Evolutionary conservation across 306 rosid species (phyloP).

Genomic region (Quercus agrifolia): DNA sequence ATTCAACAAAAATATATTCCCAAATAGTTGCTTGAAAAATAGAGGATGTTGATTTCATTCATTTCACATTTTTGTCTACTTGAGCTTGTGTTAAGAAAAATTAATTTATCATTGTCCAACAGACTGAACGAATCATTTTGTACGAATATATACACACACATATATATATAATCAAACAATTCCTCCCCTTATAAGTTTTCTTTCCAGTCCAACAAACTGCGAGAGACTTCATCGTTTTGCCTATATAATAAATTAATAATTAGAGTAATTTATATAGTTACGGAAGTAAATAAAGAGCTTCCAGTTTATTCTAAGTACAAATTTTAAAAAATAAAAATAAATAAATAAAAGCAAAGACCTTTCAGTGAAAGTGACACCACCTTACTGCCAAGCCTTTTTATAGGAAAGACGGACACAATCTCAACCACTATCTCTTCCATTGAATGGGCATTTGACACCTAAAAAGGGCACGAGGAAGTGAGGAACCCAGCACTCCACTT

Average conservation of each 20-base stretch:
- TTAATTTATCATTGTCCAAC: no score
- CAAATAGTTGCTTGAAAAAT: background rate
- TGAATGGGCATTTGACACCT: constrained; percentile 41
- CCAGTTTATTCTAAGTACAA: no score
- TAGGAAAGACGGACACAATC: constrained; percentile 39
- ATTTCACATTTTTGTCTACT: background rate
- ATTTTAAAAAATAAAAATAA: no score
- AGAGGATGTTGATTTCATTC: background rate
- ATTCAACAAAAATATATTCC: background rate
- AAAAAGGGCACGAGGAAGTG: constrained; percentile 26
- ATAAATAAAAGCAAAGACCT: constrained; percentile 1
- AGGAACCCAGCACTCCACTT: constrained; percentile 27
- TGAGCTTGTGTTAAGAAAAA: background rate
- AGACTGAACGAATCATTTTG: no score
- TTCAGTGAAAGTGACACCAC: constrained; percentile 42
- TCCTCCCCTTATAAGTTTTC: no score
- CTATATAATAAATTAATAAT: background rate
- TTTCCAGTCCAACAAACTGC: no score
- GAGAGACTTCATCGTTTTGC: background rate
- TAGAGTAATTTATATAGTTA: background rate
- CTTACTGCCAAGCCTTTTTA: constrained; percentile 22
- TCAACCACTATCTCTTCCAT: constrained; percentile 36
- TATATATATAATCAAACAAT: no score
- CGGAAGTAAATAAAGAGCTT: background rate
- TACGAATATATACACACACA: no score